A percentile compares a stretch with the other conserved stretches of the same genome.
These are phyloP conservation scores for Plasmodium knowlesi DNA, from an alignment of 169 alveolate species.

Conservation along the genomic window DNA sequence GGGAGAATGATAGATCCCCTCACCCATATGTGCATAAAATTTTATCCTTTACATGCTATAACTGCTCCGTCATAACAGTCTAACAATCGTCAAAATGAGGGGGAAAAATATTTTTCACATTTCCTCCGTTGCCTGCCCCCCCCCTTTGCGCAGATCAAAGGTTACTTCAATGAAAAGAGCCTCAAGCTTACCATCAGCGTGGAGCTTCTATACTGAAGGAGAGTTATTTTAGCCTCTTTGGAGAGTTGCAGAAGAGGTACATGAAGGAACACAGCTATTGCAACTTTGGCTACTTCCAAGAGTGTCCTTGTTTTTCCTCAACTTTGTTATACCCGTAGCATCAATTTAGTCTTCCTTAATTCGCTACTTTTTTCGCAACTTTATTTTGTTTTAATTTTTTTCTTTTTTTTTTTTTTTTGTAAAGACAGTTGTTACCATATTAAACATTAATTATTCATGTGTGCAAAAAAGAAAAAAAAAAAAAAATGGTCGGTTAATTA, in stretches of 20 bases:
- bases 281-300: neutral
- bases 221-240: neutral
- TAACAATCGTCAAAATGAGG: neutral
- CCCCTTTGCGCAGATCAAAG: conserved; percentile 31
- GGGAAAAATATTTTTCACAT: neutral
- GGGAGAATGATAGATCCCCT: neutral
- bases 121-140: neutral
- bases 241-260: neutral
- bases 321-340: neutral
- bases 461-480: conserved; percentile 19
- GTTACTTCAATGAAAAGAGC: conserved; percentile 48
- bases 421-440: conserved; percentile 1
- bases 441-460: neutral
- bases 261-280: neutral
- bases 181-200: conserved; percentile 56
- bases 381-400: neutral
- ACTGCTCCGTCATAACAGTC: neutral
- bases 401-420: neutral
- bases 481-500: conserved; percentile 5
- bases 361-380: neutral
- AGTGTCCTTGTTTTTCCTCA: neutral
- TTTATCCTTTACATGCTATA: neutral
- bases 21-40: neutral
- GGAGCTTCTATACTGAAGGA: conserved; percentile 42
- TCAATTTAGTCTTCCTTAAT: neutral